Percentiles rank a stretch among this genome's conserved stretches.
Evolutionary conservation across 495 filamentous ascomycete genomes (phyloP).

Genomic region (Daldinia bambusicola): DNA sequence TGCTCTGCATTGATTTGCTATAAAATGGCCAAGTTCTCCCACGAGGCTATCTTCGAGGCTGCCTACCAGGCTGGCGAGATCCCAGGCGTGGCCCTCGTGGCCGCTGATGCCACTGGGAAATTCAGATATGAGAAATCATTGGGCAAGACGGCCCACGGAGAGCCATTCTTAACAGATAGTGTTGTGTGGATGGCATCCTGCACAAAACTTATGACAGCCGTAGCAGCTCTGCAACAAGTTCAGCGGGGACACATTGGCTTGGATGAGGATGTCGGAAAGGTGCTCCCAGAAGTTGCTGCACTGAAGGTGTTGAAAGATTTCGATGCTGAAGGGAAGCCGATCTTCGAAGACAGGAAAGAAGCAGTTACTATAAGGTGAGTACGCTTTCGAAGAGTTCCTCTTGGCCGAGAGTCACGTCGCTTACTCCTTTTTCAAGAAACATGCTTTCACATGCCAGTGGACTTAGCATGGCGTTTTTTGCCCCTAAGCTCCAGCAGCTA

Average conservation of each 20-base stretch:
- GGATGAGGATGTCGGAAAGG: conserved; percentile 45
- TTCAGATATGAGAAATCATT: conserved; percentile 44
- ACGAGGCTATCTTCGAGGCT: conserved; percentile 32
- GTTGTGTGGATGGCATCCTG: conserved; percentile 49
- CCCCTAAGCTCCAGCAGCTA: conserved; percentile 36
- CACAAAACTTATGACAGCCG: conserved; percentile 52
- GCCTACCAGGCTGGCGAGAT: conserved; percentile 37
- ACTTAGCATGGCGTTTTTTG: conserved; percentile 26
- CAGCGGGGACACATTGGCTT: conserved; percentile 46
- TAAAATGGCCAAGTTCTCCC: conserved; percentile 28
- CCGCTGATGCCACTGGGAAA: conserved; percentile 37
- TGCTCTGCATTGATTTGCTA: neutral
- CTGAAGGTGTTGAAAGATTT: conserved; percentile 40
- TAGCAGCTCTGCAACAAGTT: conserved; percentile 50
- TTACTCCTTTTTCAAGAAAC: conserved; percentile 37
- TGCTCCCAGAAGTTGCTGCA: conserved; percentile 48
- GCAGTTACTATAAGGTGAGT: conserved; percentile 46
- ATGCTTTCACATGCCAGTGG: conserved; percentile 44
- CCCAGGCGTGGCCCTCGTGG: conserved; percentile 36
- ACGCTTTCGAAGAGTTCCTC: conserved; percentile 5
- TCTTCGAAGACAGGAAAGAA: conserved; percentile 27
- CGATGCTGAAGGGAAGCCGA: conserved; percentile 31
- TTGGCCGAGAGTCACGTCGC: conserved; percentile 15
- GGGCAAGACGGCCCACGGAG: conserved; percentile 29
- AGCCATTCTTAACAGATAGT: conserved; percentile 32